Evolutionary conservation across 2,329 filamentous ascomycete species (phyloP), one percentile per base, ranked within the genome.

Genomic region (Alternaria tenuissima): DNA sequence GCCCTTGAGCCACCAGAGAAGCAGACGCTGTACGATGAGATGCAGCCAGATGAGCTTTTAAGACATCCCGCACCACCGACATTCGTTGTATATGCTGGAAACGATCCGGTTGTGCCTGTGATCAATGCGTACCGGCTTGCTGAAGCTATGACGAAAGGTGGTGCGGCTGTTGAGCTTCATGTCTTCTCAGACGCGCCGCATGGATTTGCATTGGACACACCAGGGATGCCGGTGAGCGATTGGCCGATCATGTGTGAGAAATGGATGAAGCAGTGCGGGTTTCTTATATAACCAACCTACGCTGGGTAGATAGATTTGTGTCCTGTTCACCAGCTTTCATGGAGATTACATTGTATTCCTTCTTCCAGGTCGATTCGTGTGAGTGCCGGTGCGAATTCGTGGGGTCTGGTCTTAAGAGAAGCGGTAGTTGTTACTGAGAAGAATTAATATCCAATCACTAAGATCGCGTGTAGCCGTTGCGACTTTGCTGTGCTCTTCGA

Each of bases 111-210:
- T 1, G 66, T 70, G 14, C 68, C 66, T 6, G 60, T 61, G 1
- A 51, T 61, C 3, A 70, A 70, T 52, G 66, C 66, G 32, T 69
- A 66, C 44, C 43, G 66, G 22, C 49, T 67, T 7, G 64, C 66
- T 9, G 63, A 67, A 56, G 63, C 59, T 1, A 34, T 69, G 2
- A 39, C 41, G 3, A 58, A 59, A 46, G 53, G 39, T 3, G 63
- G 64, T 24, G 59, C 36, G 4, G 20, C 32, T 11, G 66, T 67
- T 1, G 68, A 70, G 14, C 39, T 69, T n/a, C 66, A 69, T 51
- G 55, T 70, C 7, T 70, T 69, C 48, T 58, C 55, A 14, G 65
- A 69, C 34, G 68, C 68, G 34, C 68, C 66, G 44, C 67, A 71
- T 39, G 62, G 67, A 8, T 71, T 70, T 52, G 68, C 52, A 2